Evolutionary conservation across 148 eudicot species (phyloP).

Genomic region (Heliamphora exappendiculata): DNA sequence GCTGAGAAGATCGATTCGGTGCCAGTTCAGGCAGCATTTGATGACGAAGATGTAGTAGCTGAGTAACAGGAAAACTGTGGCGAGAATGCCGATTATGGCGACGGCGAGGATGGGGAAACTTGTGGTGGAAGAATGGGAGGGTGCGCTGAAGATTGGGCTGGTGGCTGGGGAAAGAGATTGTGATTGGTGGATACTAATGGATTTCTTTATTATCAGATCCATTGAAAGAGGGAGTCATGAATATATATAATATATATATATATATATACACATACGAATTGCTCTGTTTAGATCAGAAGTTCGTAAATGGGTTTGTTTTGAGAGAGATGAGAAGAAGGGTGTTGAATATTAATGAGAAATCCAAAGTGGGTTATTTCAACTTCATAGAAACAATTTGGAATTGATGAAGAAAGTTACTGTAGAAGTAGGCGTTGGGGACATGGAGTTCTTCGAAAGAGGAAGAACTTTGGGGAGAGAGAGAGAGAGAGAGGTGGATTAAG

Average conservation of each 20-base stretch:
- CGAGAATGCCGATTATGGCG: constrained; percentile 66
- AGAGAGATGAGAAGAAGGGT: not conserved
- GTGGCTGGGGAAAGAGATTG: constrained; percentile 3
- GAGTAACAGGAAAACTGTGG: constrained; percentile 58
- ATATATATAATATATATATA: no score
- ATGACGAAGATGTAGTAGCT: constrained; percentile 77
- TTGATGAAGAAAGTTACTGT: no score
- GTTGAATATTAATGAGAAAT: no score
- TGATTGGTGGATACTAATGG: constrained; percentile 3
- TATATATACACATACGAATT: not conserved
- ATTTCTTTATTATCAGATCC: constrained; percentile 15
- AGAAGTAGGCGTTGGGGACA: no score
- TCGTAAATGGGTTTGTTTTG: no score
- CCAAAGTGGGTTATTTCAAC: not conserved
- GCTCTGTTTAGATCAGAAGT: constrained; percentile 13
- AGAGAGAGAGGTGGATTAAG: no score
- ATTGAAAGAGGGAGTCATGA: not conserved
- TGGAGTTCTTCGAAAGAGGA: no score
- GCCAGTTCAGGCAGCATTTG: constrained; percentile 69
- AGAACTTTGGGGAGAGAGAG: no score
- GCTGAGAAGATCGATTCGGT: constrained; percentile 37
- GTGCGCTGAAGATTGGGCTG: constrained; percentile 9
- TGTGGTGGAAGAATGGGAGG: constrained; percentile 25
- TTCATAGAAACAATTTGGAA: no score
- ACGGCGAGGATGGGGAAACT: constrained; percentile 70